Percentiles rank a stretch among this genome's conserved stretches.
Evolutionary conservation across 2,329 filamentous ascomycete genomes (phyloP).

Genomic region (Fonsecaea erecta): DNA sequence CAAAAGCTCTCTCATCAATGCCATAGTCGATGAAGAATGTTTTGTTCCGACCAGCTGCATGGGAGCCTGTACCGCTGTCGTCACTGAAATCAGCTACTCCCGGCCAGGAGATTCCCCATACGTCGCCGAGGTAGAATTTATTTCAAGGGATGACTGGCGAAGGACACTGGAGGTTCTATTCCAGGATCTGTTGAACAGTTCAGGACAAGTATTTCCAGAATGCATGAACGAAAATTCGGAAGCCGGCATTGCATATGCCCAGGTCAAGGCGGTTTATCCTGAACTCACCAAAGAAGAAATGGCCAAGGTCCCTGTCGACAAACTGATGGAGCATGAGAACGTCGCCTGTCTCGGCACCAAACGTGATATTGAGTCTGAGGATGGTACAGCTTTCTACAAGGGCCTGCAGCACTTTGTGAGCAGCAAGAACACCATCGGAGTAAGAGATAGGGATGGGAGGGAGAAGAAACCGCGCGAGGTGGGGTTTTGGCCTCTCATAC

Average conservation of each 20-base stretch:
- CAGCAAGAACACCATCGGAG: conserved; percentile 54
- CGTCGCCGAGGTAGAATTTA: conserved; percentile 63
- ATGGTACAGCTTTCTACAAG: conserved; percentile 51
- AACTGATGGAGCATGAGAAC: conserved; percentile 49
- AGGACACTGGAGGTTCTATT: conserved; percentile 57
- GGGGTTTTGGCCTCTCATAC: conserved; percentile 50
- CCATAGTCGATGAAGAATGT: conserved; percentile 65
- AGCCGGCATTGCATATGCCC: conserved; percentile 48
- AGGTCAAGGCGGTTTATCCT: conserved; percentile 48
- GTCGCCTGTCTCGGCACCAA: conserved; percentile 56
- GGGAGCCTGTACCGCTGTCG: conserved; percentile 65
- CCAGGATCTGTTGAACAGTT: conserved; percentile 52
- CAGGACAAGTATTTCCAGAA: conserved; percentile 41
- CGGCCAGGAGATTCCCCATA: conserved; percentile 52
- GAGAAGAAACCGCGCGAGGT: conserved; percentile 43
- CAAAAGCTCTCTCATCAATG: conserved; percentile 68
- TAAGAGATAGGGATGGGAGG: conserved; percentile 41
- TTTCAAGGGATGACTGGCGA: conserved; percentile 57
- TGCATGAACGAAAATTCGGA: conserved; percentile 52
- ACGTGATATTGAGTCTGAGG: conserved; percentile 46
- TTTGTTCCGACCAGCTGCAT: conserved; percentile 62
- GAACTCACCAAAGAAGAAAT: conserved; percentile 50
- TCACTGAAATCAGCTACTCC: conserved; percentile 66
- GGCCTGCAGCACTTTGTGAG: conserved; percentile 59
- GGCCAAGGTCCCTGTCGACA: conserved; percentile 43